phyloP scores from a whole-genome alignment of 441 rosid species.

The Eruca vesicaria region DNA sequence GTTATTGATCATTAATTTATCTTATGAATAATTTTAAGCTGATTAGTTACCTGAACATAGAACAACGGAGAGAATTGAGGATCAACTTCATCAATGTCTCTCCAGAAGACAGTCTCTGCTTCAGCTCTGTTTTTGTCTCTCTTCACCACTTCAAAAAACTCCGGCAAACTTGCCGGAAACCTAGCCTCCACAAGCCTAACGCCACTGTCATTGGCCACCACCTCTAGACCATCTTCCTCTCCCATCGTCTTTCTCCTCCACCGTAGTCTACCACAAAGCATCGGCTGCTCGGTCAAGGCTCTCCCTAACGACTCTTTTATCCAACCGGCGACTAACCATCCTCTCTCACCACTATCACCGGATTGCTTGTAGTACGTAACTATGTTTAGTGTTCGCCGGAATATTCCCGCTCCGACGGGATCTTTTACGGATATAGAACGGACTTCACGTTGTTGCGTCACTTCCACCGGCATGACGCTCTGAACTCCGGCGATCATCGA shows the following conservation, averaged over 20 bases:
- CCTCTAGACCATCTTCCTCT: slow-evolving; percentile 45
- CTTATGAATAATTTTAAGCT: neutral
- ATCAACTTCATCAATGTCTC: slow-evolving; percentile 53
- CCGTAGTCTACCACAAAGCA: slow-evolving; percentile 56
- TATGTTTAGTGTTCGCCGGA: slow-evolving; percentile 47
- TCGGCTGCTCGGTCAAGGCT: slow-evolving; percentile 53
- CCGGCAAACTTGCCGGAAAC: slow-evolving; percentile 39
- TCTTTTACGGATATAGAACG: slow-evolving; percentile 39
- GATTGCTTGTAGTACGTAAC: slow-evolving; percentile 47
- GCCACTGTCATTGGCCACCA: slow-evolving; percentile 74
- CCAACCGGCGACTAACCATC: slow-evolving; percentile 64
- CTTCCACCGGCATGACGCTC: slow-evolving; percentile 42
- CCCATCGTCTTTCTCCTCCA: slow-evolving; percentile 14
- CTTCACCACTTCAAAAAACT: slow-evolving; percentile 47
- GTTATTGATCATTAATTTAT: neutral
- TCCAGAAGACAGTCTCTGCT: slow-evolving; percentile 68
- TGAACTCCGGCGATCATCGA: slow-evolving; percentile 47
- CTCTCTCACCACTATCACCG: slow-evolving; percentile 45
- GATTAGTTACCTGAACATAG: slow-evolving; percentile 57
- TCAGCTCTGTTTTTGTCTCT: slow-evolving; percentile 44
- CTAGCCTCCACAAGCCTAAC: slow-evolving; percentile 62
- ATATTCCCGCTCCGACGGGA: slow-evolving; percentile 39
- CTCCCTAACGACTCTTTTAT: slow-evolving; percentile 62
- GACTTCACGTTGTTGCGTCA: slow-evolving; percentile 49
- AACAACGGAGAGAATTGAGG: slow-evolving; percentile 78